A percentile compares a stretch with the other conserved stretches of the same genome.
Conservation (phyloP, 2,329 filamentous ascomycete species). For the Talaromyces pinophilus region DNA sequence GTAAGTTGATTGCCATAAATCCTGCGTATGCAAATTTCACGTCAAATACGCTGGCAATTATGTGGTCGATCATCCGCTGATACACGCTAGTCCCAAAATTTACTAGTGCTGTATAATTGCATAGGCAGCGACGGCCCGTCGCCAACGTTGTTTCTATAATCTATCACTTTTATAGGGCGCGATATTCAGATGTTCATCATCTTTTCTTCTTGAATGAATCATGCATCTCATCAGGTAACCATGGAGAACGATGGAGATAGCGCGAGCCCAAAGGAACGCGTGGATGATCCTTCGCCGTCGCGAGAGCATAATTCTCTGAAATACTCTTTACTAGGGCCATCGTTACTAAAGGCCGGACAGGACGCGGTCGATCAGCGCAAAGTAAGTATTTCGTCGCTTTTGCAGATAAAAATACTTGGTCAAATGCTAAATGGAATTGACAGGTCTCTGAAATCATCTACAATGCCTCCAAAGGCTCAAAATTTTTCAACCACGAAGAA, state of each 20-base stretch:
- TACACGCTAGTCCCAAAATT: neutral
- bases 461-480: constrained; percentile 92
- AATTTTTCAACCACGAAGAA: constrained; percentile 93
- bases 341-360: constrained; percentile 89
- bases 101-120: neutral
- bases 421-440: constrained; percentile 4
- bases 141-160: neutral
- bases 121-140: constrained; percentile 5
- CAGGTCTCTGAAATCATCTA: constrained; percentile 95
- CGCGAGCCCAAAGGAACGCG: neutral
- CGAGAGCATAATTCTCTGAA: constrained; percentile 68
- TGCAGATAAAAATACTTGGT: neutral
- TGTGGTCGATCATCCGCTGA: neutral
- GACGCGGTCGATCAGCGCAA: constrained; percentile 90
- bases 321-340: constrained; percentile 85
- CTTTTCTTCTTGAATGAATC: neutral
- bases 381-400: constrained; percentile 44
- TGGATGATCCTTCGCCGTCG: neutral
- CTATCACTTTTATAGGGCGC: neutral
- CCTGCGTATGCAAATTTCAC: neutral
- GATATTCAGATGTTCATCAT: neutral
- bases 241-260: constrained; percentile 17
- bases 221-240: neutral
- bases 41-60: neutral
- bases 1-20: too few species aligned